These are phyloP conservation scores for Mycosphaerelloides madeirae DNA, from an alignment of 2,329 filamentous ascomycete species.

Conservation along the genomic window DNA sequence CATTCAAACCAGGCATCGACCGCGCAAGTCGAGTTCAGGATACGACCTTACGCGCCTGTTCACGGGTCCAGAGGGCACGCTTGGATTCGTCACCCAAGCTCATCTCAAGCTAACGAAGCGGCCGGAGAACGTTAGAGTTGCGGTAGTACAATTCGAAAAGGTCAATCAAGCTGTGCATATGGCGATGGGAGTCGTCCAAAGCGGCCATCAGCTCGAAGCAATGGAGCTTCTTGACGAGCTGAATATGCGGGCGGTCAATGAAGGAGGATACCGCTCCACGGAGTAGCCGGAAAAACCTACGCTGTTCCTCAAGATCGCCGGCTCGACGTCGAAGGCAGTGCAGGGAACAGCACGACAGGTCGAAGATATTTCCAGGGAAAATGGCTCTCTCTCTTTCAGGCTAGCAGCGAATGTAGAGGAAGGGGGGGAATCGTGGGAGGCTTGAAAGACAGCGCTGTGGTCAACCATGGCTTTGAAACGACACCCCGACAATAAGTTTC, in stretches of 20 bases:
- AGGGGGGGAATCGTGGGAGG: too few species aligned
- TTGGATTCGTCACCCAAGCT: slow-evolving; percentile 75
- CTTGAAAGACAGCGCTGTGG: too few species aligned
- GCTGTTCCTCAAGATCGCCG: too few species aligned
- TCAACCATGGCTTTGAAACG: too few species aligned
- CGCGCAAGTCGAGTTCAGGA: slow-evolving; percentile 71
- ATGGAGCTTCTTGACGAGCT: slow-evolving; percentile 88
- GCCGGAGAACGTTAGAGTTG: slow-evolving; percentile 69
- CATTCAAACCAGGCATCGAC: slow-evolving; percentile 72
- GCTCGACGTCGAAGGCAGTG: too few species aligned
- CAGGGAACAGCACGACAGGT: too few species aligned
- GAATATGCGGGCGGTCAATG: slow-evolving; percentile 77
- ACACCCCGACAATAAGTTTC: too few species aligned
- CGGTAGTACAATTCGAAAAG: slow-evolving; percentile 73
- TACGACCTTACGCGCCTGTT: slow-evolving; percentile 78
- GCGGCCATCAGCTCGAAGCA: slow-evolving; percentile 65
- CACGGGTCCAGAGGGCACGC: slow-evolving; percentile 73
- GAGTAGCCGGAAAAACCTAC: too few species aligned
- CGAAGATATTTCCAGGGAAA: too few species aligned
- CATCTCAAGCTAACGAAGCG: slow-evolving; percentile 73
- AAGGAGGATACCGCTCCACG: slow-evolving; percentile 64
- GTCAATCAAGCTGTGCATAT: slow-evolving; percentile 71
- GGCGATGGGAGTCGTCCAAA: slow-evolving; percentile 69
- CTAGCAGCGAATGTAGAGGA: too few species aligned
- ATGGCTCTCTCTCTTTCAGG: too few species aligned